Base-by-base conservation (phyloP, 768 basidiomycete species). In the Coprinellus micaceus region DNA sequence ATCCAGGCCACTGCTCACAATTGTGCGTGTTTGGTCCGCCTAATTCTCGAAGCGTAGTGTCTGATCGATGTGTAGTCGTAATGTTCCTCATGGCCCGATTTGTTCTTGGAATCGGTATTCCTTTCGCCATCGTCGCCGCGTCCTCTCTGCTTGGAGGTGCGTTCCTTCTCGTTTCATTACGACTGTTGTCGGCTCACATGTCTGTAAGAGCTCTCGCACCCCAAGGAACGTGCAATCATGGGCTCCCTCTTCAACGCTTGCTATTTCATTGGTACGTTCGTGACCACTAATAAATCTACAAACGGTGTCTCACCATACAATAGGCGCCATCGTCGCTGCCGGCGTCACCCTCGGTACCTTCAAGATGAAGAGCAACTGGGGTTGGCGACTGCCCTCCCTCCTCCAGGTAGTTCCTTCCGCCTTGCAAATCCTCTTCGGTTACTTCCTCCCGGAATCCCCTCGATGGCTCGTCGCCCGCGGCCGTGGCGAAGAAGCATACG, bases 321-420 rank as follows among this genome's bases (percentile, higher is more conserved):
- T 63, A 72, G 83, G 83, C 22, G 73, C 82, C 49, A 80, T 85
- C 57, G 78, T 82, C 25, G 82, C 84, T 4, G 82, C 83, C 9
- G 81, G 77, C 2, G 74, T 80, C 1, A 89, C 85, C 0, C 79
- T 86, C 33, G 82, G 82, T 9, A 88, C 88, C 0, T 88, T 87
- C 72, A 58, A 70, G 9, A 83, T 87, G 75, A 46, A 61, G 0
- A 78, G 61, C 48, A 77, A 82, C 61, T 85, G 83, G 84, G 82
- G 80, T 11, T 87, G 86, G 86, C 76, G 85, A n/a, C 84, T 86
- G 21, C 85, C 84, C 0, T 81, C 84, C n/a, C 62, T 82, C 41
- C 74, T 86, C 4, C 86, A 87, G 65, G 60, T 80, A 30, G 64
- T 76, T 0, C 85, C 85, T 1, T 79, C 78, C 57, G 29, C 74